Evolutionary conservation across 768 basidiomycete genomes (phyloP).

Genomic region (Hydnomerulius pinastri): DNA sequence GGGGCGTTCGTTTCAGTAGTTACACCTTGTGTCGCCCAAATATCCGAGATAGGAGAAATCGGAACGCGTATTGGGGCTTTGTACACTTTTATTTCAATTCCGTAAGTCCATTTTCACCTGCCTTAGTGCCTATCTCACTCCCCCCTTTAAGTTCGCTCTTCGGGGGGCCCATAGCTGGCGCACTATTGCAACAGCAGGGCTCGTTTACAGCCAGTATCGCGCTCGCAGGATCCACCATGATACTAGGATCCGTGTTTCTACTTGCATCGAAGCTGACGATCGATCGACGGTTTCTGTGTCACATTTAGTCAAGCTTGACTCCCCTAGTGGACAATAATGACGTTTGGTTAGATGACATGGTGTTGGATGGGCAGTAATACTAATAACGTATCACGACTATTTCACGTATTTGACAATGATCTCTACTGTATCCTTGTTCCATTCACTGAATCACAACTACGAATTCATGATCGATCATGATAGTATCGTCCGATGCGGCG

Average conservation of each 20-base stretch:
- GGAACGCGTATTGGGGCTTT: constrained; percentile 65
- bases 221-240: constrained; percentile 59
- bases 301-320: constrained; percentile 41
- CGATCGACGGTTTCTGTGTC: constrained; percentile 42
- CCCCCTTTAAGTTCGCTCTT: constrained; percentile 50
- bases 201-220: constrained; percentile 53
- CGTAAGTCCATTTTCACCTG: constrained; percentile 51
- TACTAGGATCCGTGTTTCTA: constrained; percentile 61
- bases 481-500: not conserved
- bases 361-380: not conserved
- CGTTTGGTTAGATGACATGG: not conserved
- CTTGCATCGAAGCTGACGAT: constrained; percentile 50
- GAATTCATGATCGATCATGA: constrained; percentile 5
- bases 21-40: constrained; percentile 67
- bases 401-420: constrained; percentile 19
- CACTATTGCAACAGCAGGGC: constrained; percentile 50
- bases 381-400: not conserved
- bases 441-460: constrained; percentile 12
- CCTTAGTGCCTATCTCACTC: not conserved
- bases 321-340: not conserved
- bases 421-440: constrained; percentile 30
- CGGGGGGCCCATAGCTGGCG: constrained; percentile 66
- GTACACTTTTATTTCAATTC: constrained; percentile 65
- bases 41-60: constrained; percentile 58
- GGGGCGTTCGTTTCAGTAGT: constrained; percentile 71